These are phyloP conservation scores for Tolypocladium tropicale DNA, from an alignment of 2,329 filamentous ascomycete genomes.

Conservation along the genomic window DNA sequence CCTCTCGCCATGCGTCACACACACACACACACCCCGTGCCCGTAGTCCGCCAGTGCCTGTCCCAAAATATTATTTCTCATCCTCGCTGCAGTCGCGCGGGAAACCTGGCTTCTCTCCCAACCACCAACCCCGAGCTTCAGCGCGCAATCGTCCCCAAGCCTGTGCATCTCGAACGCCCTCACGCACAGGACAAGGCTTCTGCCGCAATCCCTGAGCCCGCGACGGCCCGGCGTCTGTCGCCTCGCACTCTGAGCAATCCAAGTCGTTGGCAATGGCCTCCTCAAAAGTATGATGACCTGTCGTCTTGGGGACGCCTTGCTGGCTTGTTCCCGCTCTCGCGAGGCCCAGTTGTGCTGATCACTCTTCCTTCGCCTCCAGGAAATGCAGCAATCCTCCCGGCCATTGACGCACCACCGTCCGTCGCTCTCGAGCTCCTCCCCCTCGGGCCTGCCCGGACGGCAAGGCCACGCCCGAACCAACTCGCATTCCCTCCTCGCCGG, in stretches of 20 bases:
- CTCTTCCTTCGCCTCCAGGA: conserved; percentile 33
- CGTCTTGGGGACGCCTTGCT: conserved; percentile 10
- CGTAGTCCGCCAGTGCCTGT: conserved; percentile 6
- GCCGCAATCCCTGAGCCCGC: conserved; percentile 14
- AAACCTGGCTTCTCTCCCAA: conserved; percentile 6
- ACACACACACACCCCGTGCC: conserved; percentile 8
- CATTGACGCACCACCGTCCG: conserved; percentile 53
- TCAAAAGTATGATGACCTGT: conserved; percentile 42
- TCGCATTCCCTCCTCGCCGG: conserved; percentile 72
- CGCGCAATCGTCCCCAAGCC: neutral
- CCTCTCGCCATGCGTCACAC: conserved; percentile 10
- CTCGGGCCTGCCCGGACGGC: conserved; percentile 48
- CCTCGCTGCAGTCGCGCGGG: conserved; percentile 12
- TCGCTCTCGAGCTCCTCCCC: conserved; percentile 47
- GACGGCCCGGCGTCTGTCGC: conserved; percentile 21
- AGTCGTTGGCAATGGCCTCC: conserved; percentile 45
- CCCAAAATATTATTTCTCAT: conserved; percentile 32
- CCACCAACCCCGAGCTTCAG: conserved; percentile 2
- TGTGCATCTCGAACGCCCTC: conserved; percentile 1
- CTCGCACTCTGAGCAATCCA: conserved; percentile 22
- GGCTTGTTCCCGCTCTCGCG: conserved; percentile 19
- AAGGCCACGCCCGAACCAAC: conserved; percentile 63
- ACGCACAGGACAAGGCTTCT: conserved; percentile 11
- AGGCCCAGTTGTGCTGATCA: conserved; percentile 24
- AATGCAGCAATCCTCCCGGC: conserved; percentile 55